Evolutionary conservation across 768 basidiomycete species (phyloP), one percentile per base, ranked within the genome.

Genomic region (Tylopilus rubrobrunneus): DNA sequence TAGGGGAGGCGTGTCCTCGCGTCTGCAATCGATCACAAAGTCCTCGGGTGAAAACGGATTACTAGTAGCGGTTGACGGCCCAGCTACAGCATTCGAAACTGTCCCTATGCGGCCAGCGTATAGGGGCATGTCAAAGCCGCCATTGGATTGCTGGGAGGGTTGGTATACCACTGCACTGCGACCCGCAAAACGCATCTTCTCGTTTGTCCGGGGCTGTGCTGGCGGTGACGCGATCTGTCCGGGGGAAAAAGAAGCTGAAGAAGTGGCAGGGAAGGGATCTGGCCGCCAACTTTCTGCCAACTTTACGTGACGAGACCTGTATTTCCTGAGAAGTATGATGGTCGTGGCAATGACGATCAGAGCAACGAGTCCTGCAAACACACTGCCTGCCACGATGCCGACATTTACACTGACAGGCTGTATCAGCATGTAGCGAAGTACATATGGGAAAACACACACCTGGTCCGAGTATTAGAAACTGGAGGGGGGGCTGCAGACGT

Each of bases 291-390:
- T 52, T 27, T 56, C 50, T 21, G 34, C 47, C 29, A 51, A 9
- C 5, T n/a, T 37, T 17, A 27, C 12, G 17, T 23, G 41, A 31
- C 10, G 55, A 33, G 49, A 47, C 37, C 9, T 48, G 46, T 48
- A 39, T 23, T 36, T 60, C 34, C n/a, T 50, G 19, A 63, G 21
- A 34, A 54, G 45, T 41, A 57, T 25, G 42, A 50, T 29, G 0
- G 42, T 25, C 19, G 48, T 27, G 41, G 45, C 6, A 7, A 63
- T 23, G 5, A 39, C 28, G 4, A 49, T 31, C 36, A 56, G 39
- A 8, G 9, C 33, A 23, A 27, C 56, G 15, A 58, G 10, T 15
- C 53, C 60, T 40, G 50, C 56, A 10, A 36, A 59, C 12, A 45
- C 41, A 28, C 58, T n/a, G 15, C 49, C 52, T 12, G 57, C 29